These are phyloP conservation scores for Cryptococcus jaspeensis DNA, from an alignment of 1,284 basidiomycete genomes.

Conservation along the genomic window DNA sequence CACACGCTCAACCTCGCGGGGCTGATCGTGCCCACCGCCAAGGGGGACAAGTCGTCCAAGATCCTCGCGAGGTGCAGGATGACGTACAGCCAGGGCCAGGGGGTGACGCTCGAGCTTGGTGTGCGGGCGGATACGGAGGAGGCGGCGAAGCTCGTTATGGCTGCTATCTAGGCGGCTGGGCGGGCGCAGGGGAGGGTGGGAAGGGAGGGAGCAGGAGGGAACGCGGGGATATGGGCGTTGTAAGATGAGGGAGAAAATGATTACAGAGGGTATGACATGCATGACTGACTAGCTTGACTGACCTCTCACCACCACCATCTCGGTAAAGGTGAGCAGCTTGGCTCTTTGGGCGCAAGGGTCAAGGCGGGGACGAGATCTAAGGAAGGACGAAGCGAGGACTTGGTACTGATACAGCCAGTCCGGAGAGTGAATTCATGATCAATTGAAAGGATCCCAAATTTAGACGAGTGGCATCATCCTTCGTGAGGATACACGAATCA, in stretches of 20 bases:
- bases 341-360: background rate
- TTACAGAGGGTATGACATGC: background rate
- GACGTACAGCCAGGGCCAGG: slow-evolving; percentile 85
- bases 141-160: slow-evolving; percentile 80
- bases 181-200: background rate
- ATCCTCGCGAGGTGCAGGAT: slow-evolving; percentile 91
- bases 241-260: background rate
- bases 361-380: background rate
- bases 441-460: no score
- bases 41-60: slow-evolving; percentile 67
- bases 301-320: no score
- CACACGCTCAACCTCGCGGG: slow-evolving; percentile 95
- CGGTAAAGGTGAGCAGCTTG: no score
- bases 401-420: background rate
- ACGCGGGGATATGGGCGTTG: background rate
- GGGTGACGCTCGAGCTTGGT: slow-evolving; percentile 91
- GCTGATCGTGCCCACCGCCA: slow-evolving; percentile 76
- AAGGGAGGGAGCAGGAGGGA: background rate
- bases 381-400: background rate
- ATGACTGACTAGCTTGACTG: background rate
- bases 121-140: slow-evolving; percentile 90
- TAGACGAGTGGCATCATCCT: no score
- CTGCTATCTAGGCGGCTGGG: slow-evolving; percentile 67
- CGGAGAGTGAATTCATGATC: no score
- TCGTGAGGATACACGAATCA: no score